Percentiles rank a stretch among this genome's conserved stretches.
Conservation (phyloP, 306 rosid genomes). For the Cucumis hystrix region DNA sequence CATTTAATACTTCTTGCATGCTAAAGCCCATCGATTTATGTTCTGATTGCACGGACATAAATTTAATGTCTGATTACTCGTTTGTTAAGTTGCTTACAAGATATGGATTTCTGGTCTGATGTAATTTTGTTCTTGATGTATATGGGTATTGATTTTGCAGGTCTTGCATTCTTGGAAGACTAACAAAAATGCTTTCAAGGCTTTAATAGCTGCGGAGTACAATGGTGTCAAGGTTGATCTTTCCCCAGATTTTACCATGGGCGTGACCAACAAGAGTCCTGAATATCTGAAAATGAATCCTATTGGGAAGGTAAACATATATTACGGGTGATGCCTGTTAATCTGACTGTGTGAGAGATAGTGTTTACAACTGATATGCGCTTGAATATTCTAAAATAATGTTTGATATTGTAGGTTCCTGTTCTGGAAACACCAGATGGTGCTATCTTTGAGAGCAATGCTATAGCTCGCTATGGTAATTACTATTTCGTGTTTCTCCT, state of each 20-base stretch:
- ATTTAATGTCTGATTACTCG: background rate
- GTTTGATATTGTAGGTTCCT: constrained; percentile 34
- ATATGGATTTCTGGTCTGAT: background rate
- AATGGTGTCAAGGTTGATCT: constrained; percentile 41
- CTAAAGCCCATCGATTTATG: no score
- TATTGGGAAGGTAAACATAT: constrained; percentile 50
- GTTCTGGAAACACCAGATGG: constrained; percentile 75
- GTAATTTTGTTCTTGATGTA: background rate
- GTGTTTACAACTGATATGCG: background rate
- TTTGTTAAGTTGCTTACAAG: background rate
- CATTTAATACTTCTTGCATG: background rate
- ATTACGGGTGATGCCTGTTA: background rate
- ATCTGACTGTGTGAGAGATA: background rate
- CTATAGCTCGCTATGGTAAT: constrained; percentile 71
- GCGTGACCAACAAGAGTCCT: constrained; percentile 58
- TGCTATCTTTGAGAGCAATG: constrained; percentile 71
- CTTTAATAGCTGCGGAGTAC: constrained; percentile 49
- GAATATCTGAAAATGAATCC: constrained; percentile 71
- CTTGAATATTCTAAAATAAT: background rate
- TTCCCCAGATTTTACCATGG: constrained; percentile 39
- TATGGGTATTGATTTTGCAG: constrained; percentile 18
- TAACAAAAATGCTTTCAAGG: constrained; percentile 48
- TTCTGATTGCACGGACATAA: no score
- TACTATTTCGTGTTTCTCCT: background rate
- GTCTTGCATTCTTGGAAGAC: constrained; percentile 31